A percentile compares a stretch with the other conserved stretches of the same genome.
phyloP scores from a whole-genome alignment of 2,329 filamentous ascomycete species.

The Penicillium sp. region DNA sequence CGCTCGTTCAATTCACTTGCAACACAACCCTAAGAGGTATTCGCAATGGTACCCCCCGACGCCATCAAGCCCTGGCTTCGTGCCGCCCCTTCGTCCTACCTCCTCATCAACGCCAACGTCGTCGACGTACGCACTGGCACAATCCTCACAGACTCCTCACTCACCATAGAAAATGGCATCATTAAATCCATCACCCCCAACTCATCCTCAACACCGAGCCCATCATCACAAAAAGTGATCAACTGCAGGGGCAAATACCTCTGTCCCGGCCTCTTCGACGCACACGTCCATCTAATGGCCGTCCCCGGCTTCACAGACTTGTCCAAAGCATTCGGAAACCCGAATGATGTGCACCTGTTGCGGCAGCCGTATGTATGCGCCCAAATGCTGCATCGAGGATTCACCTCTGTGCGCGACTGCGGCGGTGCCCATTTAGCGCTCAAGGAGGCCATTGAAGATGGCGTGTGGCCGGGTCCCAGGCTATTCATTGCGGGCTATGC shows the following conservation, averaged over 20 bases:
- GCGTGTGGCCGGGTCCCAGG: slow-evolving; percentile 52
- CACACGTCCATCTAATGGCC: slow-evolving; percentile 48
- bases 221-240: slow-evolving; percentile 22
- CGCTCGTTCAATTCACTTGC: no score
- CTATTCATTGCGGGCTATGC: slow-evolving; percentile 54
- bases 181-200: slow-evolving; percentile 19
- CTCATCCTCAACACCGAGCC: no score
- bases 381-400: slow-evolving; percentile 55
- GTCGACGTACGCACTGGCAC: slow-evolving; percentile 37
- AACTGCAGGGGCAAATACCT: slow-evolving; percentile 44
- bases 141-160: slow-evolving; percentile 23
- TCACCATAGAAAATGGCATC: slow-evolving; percentile 32
- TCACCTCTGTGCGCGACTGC: slow-evolving; percentile 57
- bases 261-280: slow-evolving; percentile 51
- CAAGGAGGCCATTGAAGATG: slow-evolving; percentile 52
- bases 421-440: slow-evolving; percentile 55
- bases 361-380: slow-evolving; percentile 16
- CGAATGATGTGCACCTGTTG: background rate
- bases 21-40: background rate
- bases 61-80: slow-evolving; percentile 9
- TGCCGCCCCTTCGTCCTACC: background rate
- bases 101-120: slow-evolving; percentile 32
- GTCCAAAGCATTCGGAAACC: background rate
- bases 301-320: slow-evolving; percentile 36
- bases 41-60: background rate